Evolutionary conservation across 2,329 filamentous ascomycete species (phyloP), one percentile per base, ranked within the genome.

Genomic region (Claviceps spartinae): DNA sequence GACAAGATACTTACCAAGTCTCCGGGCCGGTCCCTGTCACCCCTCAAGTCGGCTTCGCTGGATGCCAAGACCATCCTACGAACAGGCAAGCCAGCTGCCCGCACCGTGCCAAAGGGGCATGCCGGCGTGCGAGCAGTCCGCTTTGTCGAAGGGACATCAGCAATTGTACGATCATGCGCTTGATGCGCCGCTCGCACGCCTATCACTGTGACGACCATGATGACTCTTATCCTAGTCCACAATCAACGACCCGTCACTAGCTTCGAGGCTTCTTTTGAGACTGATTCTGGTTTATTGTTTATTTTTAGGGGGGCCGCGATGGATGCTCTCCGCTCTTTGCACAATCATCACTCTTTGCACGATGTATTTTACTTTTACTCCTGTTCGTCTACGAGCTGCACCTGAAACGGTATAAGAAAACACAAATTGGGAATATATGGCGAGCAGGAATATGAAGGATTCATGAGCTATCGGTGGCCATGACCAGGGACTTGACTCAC

Each of bases 11-110:
- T 61, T 61, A 68, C 70, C 63, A 67, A 65, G 69, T 77, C 76
- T 75, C 75, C 75, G 76, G 78, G 76, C 78, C 78, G 78, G 78
- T 82, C 76, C 72, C 72, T 69, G 67, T 65, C 67, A 67, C 69
- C 72, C 64, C 62, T 69, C 51, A 64, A 65, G 58, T 60, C 68
- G 58, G 60, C 65, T 61, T 67, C 67, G 59, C 62, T 64, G 53
- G 64, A 70, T 64, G 64, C 62, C 54, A 73, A 70, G 62, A 67
- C 71, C 63, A 70, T 70, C 58, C 65, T 69, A 56, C 70, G 68
- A 63, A 72, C 70, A 60, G 66, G 65, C 65, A 69, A 61, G 62
- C 61, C 67, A 60, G 59, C 60, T 56, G 60, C 59, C 60, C 62
- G 61, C 57, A 57, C 56, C 56, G 63, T 66, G 58, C 59, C 67